These are phyloP conservation scores for Thelephora ganbajun DNA, from an alignment of 768 basidiomycete genomes.

Conservation along the genomic window DNA sequence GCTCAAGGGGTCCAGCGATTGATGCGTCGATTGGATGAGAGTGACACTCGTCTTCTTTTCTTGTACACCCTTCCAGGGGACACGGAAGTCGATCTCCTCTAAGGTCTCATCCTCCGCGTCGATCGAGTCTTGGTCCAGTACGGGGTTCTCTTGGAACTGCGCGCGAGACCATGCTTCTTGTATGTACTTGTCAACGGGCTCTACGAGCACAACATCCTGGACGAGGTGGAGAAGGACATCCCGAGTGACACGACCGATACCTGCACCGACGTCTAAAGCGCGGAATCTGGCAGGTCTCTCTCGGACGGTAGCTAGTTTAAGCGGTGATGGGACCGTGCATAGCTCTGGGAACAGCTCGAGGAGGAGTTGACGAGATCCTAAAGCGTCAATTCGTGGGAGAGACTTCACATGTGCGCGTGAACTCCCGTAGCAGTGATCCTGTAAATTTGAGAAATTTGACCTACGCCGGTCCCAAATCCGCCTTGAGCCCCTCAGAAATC, in stretches of 20 bases:
- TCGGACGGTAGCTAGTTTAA: conserved; percentile 13
- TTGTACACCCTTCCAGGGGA: conserved; percentile 54
- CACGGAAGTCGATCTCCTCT: conserved; percentile 9
- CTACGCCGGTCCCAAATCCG: conserved; percentile 41
- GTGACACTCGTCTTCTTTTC: conserved; percentile 57
- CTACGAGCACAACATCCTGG: conserved; percentile 76
- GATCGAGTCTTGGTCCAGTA: background rate
- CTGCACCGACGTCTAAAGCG: conserved; percentile 88
- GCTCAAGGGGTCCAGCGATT: conserved; percentile 61
- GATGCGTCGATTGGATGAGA: conserved; percentile 68
- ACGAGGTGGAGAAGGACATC: conserved; percentile 84
- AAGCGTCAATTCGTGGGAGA: conserved; percentile 79
- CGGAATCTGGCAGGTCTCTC: conserved; percentile 37
- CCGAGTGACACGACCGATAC: conserved; percentile 84
- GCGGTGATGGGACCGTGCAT: conserved; percentile 59
- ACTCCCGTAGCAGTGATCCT: conserved; percentile 2
- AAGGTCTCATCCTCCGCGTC: conserved; percentile 4
- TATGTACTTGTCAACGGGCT: conserved; percentile 75
- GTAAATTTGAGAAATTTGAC: conserved; percentile 9
- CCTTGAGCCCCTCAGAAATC: conserved; percentile 24
- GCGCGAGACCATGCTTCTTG: conserved; percentile 44
- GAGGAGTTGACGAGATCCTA: conserved; percentile 82
- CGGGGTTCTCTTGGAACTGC: background rate
- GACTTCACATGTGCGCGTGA: conserved; percentile 30
- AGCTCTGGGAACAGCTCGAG: conserved; percentile 72